A percentile compares a stretch with the other conserved stretches of the same genome.
Conservation (phyloP, 805 yeast species). For the Lipomyces yamadae region DNA sequence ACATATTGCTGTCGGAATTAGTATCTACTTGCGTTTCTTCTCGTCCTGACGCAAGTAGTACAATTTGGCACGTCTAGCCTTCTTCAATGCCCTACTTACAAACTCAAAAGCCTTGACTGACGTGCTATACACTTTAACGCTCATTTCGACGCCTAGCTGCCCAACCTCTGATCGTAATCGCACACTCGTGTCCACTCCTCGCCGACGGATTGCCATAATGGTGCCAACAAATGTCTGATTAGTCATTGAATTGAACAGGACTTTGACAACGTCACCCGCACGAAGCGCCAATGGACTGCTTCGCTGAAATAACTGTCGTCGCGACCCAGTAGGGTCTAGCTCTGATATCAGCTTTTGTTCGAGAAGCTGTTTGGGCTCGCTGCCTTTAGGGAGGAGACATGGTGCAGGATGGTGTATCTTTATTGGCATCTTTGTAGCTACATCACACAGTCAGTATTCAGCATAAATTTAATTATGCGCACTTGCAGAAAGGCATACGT, state of each 20-base stretch:
- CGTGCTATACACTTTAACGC: constrained; percentile 83
- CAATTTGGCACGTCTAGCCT: constrained; percentile 81
- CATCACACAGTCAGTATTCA: not conserved
- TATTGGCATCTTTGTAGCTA: constrained; percentile 16
- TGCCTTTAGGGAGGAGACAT: constrained; percentile 38
- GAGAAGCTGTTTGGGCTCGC: constrained; percentile 50
- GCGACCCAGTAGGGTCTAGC: constrained; percentile 70
- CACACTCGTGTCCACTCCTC: constrained; percentile 73
- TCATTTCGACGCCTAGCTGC: constrained; percentile 82
- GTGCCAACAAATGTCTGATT: constrained; percentile 71
- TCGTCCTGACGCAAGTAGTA: constrained; percentile 70
- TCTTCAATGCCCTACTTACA: constrained; percentile 69
- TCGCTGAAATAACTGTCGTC: constrained; percentile 59
- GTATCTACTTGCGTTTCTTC: constrained; percentile 10
- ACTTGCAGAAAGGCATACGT: constrained; percentile 10
- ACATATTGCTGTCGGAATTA: not conserved
- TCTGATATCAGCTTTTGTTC: constrained; percentile 59
- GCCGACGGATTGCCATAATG: constrained; percentile 74
- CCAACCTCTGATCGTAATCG: constrained; percentile 80
- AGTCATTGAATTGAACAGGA: constrained; percentile 62
- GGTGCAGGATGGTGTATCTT: constrained; percentile 20
- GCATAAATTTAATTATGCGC: not conserved
- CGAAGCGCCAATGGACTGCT: constrained; percentile 58
- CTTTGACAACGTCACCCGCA: constrained; percentile 82
- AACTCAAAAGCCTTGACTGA: constrained; percentile 76